Base-by-base conservation (phyloP, 225 moss, liverwort and hornwort genomes). In the Thuidium tamariscinum region DNA sequence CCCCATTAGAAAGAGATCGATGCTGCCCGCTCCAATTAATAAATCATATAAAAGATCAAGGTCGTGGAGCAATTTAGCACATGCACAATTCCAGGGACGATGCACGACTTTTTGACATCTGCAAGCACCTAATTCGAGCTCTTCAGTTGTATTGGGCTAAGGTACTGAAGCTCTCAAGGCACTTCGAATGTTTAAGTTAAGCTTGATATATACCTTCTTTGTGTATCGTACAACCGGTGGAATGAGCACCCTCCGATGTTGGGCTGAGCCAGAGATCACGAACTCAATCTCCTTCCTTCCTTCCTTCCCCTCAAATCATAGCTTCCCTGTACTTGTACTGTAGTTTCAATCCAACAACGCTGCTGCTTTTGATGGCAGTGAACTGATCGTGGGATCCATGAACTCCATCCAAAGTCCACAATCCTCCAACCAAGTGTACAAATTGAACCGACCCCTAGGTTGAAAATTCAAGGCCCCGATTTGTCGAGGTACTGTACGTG, bases 191-290 rank as follows among this genome's bases (percentile, higher is more conserved):
- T 80, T 74, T 32, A 46, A 51, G 44, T 59, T 27, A 60, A 60
- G 61, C 29, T 61, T 61, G 27, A 61, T 69, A 15, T 76, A 80
- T 72, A 90, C 91, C 91, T 91, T 70, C 67, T 86, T 85, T 84
- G 18, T 49, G 74, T 69, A 60, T 80, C 68, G 83, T 15, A 71
- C 63, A 36, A 84, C 14, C 63, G 86, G 64, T 86, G 36, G 83
- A 55, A 39, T 84, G 90, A 69, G 86, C 71, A 89, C 93, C 96
- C 37, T 86, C 94, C 83, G 89, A 93, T 44, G 88, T 84, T 46
- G 78, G 84, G 87, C 76, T 90, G 64, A 70, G 85, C 78, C 78
- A 92, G 76, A 83, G 77, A 34, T 88, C 84, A 79, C 90, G 88
- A 84, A 85, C 89, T 23, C 86, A 82, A 92, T 89, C 84, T 80